Conservation (phyloP, 2,329 filamentous ascomycete genomes). For the Bipolaris sorokiniana region DNA sequence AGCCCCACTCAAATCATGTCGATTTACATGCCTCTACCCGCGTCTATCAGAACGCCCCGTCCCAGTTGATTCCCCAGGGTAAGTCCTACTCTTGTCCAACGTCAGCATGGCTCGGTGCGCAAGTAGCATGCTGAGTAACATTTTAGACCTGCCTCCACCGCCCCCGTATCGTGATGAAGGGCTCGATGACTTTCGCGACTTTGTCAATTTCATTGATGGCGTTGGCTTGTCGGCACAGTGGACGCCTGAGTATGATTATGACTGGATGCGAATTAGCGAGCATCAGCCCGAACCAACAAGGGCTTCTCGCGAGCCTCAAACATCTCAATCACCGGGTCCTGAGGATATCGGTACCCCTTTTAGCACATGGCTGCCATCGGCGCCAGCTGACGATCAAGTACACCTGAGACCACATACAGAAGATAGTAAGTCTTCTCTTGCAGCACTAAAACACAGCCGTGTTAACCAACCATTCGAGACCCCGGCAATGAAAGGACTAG, state of each 20-base stretch:
- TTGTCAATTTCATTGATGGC: constrained; percentile 44
- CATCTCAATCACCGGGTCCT: constrained; percentile 22
- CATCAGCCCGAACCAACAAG: constrained; percentile 26
- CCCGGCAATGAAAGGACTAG: constrained; percentile 23
- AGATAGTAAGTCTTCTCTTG: constrained; percentile 16
- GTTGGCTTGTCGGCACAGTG: constrained; percentile 40
- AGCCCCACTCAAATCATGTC: constrained; percentile 14
- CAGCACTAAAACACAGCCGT: neutral
- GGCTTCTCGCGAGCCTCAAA: constrained; percentile 26
- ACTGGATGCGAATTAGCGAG: constrained; percentile 33
- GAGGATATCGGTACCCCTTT: constrained; percentile 42
- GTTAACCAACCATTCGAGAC: constrained; percentile 15
- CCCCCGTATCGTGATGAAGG: constrained; percentile 30
- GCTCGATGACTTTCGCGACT: constrained; percentile 41
- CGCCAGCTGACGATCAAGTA: constrained; percentile 37
- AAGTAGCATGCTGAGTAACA: constrained; percentile 1
- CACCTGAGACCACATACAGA: constrained; percentile 28
- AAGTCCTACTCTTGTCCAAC: neutral
- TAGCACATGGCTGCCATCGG: constrained; percentile 40
- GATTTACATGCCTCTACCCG: constrained; percentile 21
- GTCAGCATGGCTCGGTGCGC: neutral
- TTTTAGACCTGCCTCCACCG: constrained; percentile 13
- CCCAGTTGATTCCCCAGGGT: constrained; percentile 25
- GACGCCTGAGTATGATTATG: constrained; percentile 41
- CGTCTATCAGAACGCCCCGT: constrained; percentile 19